These are phyloP conservation scores for Globisporangium polare DNA, from an alignment of 352 stramenopile genomes.

Conservation along the genomic window DNA sequence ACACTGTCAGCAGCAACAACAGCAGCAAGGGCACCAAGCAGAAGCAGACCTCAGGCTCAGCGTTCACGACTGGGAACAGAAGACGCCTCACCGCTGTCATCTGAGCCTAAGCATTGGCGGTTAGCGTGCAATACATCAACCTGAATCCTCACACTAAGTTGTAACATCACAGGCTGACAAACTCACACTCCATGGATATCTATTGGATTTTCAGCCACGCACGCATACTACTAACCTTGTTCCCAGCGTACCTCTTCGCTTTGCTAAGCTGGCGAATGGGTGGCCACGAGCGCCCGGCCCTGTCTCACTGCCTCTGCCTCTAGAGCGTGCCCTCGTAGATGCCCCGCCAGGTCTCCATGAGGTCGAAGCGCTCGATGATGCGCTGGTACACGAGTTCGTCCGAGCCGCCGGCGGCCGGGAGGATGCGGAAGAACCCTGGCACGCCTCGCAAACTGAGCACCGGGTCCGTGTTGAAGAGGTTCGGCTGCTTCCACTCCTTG, in stretches of 20 bases:
- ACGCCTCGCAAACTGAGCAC: constrained; percentile 50
- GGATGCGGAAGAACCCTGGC: constrained; percentile 45
- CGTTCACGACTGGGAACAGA: not conserved
- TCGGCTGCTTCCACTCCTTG: constrained; percentile 55
- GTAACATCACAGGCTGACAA: not conserved
- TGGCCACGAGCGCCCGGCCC: not conserved
- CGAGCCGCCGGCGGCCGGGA: constrained; percentile 7
- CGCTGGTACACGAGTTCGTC: constrained; percentile 32
- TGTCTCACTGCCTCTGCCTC: not conserved
- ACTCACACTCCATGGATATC: not conserved
- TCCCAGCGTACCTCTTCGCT: not conserved
- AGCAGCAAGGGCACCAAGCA: constrained; percentile 7
- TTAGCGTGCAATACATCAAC: not conserved
- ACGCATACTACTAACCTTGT: constrained; percentile 1
- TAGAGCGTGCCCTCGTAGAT: constrained; percentile 27
- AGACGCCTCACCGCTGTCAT: not conserved
- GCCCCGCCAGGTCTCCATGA: constrained; percentile 34
- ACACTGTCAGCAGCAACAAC: constrained; percentile 14
- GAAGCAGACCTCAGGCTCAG: not conserved
- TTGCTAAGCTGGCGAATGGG: too few relatives aligned
- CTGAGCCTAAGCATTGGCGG: not conserved
- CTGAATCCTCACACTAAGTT: not conserved
- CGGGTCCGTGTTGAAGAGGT: constrained; percentile 51
- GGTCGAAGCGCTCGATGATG: constrained; percentile 49
- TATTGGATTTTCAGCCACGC: constrained; percentile 2